Evolutionary conservation across 306 rosid genomes (phyloP).

Genomic region (Pyrus pyrifolia): DNA sequence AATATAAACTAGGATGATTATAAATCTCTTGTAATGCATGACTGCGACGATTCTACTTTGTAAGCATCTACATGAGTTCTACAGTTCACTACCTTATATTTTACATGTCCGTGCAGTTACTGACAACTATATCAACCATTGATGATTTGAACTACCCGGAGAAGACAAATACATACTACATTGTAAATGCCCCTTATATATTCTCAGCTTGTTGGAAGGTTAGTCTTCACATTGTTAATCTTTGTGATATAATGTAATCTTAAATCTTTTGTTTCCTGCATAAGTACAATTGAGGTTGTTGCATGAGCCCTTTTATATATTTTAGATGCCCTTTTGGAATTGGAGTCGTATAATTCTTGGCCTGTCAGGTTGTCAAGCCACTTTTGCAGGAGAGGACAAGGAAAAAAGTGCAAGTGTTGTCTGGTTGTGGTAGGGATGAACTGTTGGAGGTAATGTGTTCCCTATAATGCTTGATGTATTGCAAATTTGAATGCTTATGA

Average conservation of each 20-base stretch:
- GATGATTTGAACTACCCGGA: constrained; percentile 98
- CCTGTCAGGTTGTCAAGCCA: constrained; percentile 82
- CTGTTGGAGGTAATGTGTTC: constrained; percentile 57
- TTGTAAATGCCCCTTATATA: constrained; percentile 78
- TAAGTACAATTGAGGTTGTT: neutral
- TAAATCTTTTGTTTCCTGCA: neutral
- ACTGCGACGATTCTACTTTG: neutral
- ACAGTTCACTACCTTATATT: neutral
- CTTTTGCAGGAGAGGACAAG: constrained; percentile 95
- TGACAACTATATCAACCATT: constrained; percentile 71
- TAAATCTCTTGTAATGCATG: neutral
- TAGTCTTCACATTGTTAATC: constrained; percentile 18
- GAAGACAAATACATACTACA: constrained; percentile 80
- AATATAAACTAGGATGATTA: neutral
- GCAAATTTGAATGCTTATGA: neutral
- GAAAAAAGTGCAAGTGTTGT: constrained; percentile 75
- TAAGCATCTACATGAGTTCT: neutral
- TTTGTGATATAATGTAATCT: constrained; percentile 3
- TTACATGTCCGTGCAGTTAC: constrained; percentile 50
- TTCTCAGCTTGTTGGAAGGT: constrained; percentile 99
- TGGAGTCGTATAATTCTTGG: constrained; percentile 3
- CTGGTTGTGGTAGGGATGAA: constrained; percentile 85
- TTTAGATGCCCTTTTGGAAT: neutral
- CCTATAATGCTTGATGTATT: neutral
- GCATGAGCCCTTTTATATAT: neutral